Base-by-base conservation (phyloP, 805 yeast species). In the Naumovozyma castellii region DNA sequence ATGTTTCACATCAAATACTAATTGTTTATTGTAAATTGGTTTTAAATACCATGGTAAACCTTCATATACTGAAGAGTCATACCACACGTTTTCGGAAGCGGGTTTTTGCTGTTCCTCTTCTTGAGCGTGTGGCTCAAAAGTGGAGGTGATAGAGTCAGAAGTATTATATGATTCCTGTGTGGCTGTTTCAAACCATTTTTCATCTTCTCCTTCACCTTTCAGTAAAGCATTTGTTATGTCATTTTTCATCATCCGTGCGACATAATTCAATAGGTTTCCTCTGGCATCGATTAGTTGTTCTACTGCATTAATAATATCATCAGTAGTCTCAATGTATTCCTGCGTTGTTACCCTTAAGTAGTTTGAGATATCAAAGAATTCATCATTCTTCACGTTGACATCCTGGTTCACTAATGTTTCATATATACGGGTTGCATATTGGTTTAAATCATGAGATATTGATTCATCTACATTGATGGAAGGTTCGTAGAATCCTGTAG, bases 171-270 rank as follows among this genome's bases (percentile, higher is more conserved):
- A 35, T 18, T 39, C 38, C n/a, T 6, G 6, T 30, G 14, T 13
- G 6, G 32, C 6, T 29, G 32, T 5, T 9, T 32, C 20, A 13
- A 32, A 32, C 19, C 13, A 5, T 15, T 10, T 32, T 32, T 32
- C 34, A 32, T 17, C 20, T 10, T 10, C 34, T 6, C 15, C 10
- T 48, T 69, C 72, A 12, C 64, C 74, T 31, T 71, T 64, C 39
- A 78, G 62, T 28, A 77, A 54, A 38, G 77, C 78, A 29, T 75
- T 71, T 44, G 77, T 74, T 49, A 79, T 71, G 50, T 78, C 82
- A 41, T 77, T 76, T 46, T 79, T 80, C 84, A 83, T 77, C 38
- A 80, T 76, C 47, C 88, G 67, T 0, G 87, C 78, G 9, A 84
- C 79, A 49, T 80, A 80, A 49, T 78, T 82, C 37, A 80, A 57